Conservation (phyloP, 2,329 filamentous ascomycete genomes). For the Botryotinia narcissicola region DNA sequence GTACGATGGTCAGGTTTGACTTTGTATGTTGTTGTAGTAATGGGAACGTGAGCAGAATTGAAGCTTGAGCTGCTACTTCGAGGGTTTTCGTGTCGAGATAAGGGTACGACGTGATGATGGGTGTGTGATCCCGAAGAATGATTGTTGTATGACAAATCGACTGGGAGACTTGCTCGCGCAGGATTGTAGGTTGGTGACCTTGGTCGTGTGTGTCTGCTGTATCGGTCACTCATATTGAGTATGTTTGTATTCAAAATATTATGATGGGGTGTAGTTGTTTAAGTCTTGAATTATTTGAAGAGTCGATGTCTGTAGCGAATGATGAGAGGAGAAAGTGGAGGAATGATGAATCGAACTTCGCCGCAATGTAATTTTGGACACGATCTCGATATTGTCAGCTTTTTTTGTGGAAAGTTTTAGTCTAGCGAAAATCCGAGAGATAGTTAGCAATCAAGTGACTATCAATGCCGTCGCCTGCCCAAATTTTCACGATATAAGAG, state of each 20-base stretch:
- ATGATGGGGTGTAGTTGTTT: not conserved
- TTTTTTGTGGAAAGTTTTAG: not conserved
- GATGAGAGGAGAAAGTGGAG: constrained; percentile 8
- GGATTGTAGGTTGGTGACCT: constrained; percentile 50
- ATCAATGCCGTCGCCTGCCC: not conserved
- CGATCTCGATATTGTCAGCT: constrained; percentile 4
- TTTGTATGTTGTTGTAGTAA: constrained; percentile 56
- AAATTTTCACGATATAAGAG: not conserved
- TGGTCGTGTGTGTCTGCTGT: constrained; percentile 45
- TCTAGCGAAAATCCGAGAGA: constrained; percentile 13
- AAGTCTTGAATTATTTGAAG: not conserved
- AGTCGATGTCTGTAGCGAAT: not conserved
- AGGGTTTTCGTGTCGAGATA: constrained; percentile 39
- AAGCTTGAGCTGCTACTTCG: constrained; percentile 40
- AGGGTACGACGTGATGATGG: constrained; percentile 51
- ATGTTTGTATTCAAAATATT: constrained; percentile 9
- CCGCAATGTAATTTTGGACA: not conserved
- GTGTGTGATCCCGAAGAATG: constrained; percentile 2
- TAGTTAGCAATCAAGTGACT: constrained; percentile 12
- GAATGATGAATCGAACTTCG: constrained; percentile 12
- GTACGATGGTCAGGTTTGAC: constrained; percentile 53
- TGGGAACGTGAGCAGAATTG: constrained; percentile 35
- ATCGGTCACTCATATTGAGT: constrained; percentile 48
- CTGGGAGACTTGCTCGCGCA: constrained; percentile 54
- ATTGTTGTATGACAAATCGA: constrained; percentile 40